These are phyloP conservation scores for Iris pallida DNA, from an alignment of 116 monocot species.

Conservation along the genomic window DNA sequence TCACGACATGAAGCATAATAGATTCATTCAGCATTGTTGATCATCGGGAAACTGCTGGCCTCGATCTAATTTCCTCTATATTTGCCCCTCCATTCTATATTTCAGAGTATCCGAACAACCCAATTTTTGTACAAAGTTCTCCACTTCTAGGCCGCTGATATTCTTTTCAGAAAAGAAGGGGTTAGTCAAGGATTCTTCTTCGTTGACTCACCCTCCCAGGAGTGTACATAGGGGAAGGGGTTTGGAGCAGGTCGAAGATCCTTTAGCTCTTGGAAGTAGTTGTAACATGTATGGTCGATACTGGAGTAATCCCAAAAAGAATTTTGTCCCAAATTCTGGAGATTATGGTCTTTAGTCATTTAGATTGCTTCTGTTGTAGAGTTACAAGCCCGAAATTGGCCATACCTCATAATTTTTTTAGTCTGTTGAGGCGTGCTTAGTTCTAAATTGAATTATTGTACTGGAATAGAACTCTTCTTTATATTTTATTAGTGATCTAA, in stretches of 20 bases:
- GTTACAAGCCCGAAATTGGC: not conserved
- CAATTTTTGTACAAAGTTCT: slow-evolving; percentile 31
- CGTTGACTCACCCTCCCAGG: slow-evolving; percentile 8
- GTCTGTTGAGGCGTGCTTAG: slow-evolving; percentile 22
- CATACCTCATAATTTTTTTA: slow-evolving; percentile 38
- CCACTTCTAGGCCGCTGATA: slow-evolving; percentile 33
- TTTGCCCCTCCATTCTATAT: slow-evolving; percentile 55
- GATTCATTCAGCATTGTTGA: slow-evolving; percentile 70
- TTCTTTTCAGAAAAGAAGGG: slow-evolving; percentile 43
- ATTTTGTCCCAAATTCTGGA: slow-evolving; percentile 27
- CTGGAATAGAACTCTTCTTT: not conserved
- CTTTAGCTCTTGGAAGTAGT: slow-evolving; percentile 3
- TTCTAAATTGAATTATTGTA: not conserved
- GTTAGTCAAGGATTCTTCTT: slow-evolving; percentile 32
- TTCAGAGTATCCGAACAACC: slow-evolving; percentile 33
- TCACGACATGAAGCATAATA: slow-evolving; percentile 78
- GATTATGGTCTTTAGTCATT: slow-evolving; percentile 30
- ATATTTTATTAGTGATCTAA: slow-evolving; percentile 1
- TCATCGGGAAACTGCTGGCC: slow-evolving; percentile 33
- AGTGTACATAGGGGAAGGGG: slow-evolving; percentile 56
- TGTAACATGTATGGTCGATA: slow-evolving; percentile 17
- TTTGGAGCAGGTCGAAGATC: slow-evolving; percentile 16
- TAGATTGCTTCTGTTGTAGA: slow-evolving; percentile 1
- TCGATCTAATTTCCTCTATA: slow-evolving; percentile 64
- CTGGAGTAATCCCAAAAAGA: slow-evolving; percentile 26